Evolutionary conservation across 2,329 filamentous ascomycete species (phyloP).

Genomic region (Trichoderma breve): DNA sequence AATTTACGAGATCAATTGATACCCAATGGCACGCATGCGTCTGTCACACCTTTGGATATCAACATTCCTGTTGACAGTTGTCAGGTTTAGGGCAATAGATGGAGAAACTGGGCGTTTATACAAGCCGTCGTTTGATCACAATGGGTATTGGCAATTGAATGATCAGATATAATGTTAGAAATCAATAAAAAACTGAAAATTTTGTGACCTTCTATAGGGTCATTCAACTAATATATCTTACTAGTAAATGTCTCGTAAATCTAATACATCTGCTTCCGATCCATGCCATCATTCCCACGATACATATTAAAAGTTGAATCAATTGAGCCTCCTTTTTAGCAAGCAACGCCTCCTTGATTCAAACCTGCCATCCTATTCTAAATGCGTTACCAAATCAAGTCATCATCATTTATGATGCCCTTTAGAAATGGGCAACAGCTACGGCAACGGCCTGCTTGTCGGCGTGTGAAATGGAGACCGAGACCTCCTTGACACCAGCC

Average conservation of each 20-base stretch:
- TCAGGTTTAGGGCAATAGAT: background rate
- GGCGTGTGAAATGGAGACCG: conserved; percentile 92
- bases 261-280: background rate
- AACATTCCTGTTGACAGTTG: background rate
- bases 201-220: background rate
- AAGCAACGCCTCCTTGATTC: conserved; percentile 11
- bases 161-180: background rate
- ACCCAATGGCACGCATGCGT: background rate
- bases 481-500: conserved; percentile 84
- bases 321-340: background rate
- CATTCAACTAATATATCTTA: conserved; percentile 4
- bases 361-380: background rate
- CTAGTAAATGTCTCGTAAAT: background rate
- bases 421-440: conserved; percentile 76
- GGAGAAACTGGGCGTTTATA: background rate
- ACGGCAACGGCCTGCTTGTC: conserved; percentile 93
- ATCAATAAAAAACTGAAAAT: background rate
- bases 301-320: conserved; percentile 2
- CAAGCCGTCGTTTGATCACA: background rate
- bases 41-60: background rate
- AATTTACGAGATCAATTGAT: background rate
- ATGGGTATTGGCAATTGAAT: background rate
- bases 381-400: background rate
- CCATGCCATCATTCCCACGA: background rate
- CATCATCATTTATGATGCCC: background rate